Base-by-base conservation (phyloP, 1,284 basidiomycete species). In the Ceratobasidium sp. region DNA sequence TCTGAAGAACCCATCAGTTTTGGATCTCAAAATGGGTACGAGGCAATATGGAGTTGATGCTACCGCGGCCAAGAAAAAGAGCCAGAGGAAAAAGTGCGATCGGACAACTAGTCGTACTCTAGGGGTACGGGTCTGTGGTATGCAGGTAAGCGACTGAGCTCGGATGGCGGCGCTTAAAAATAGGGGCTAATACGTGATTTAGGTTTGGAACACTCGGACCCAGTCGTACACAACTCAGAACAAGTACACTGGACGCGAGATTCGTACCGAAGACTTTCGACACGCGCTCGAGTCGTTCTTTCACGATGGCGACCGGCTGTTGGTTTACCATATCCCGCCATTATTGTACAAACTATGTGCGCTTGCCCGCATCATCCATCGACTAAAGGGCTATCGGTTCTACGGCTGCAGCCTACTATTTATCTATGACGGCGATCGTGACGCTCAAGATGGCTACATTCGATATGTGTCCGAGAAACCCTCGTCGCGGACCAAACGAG, bases 1-100 rank as follows among this genome's bases (percentile, higher is more conserved):
- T n/a, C 86, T 99, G 81, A 97, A 94, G 84, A 91, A 91, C 71
- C 96, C 98, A 3, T 99, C 97, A 83, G 98, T 99, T 57, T 90
- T 99, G 80, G 97, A 99, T 85, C 88, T 99, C 82, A 99, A 99
- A 88, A 99, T 99, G 97, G 97, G 97, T 15, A 99, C 97, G 46
- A 89, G 97, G 57, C 97, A 99, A 86, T 99, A 99, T 85, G 98
- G 98, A 17, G 94, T 98, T 85, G 96, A 99, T 82, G 97, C 97
- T 28, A 95, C 94, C 3, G 87, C 92, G 0, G 89, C 91, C 77
- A 99, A 99, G 88, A 98, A 98, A 89, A 94, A 93, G 86, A 98
- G 96, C 83, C 98, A 99, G 86, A 92, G 97, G 67, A 98, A 97
- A 86, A 99, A 99, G 86, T 99, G 97, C 84, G 96, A 98, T 84